phyloP scores from a whole-genome alignment of 345 rosid genomes.

The Rhodamnia argentea region DNA sequence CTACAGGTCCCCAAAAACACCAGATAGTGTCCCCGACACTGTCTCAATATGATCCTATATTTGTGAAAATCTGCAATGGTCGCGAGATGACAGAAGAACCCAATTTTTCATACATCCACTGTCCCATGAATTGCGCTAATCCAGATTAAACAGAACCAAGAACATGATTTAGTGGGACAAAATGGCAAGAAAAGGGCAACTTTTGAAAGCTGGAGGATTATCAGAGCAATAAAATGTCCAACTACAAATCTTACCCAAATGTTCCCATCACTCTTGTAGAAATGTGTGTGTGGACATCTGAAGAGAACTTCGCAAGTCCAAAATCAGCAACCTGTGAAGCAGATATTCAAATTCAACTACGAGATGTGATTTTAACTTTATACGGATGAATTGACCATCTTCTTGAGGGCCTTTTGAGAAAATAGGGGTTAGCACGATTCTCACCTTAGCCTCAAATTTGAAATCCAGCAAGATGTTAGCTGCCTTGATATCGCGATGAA shows the following conservation, averaged over 20 bases:
- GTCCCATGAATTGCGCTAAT: neutral
- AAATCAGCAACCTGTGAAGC: constrained; percentile 78
- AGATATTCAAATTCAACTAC: neutral
- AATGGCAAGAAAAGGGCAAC: neutral
- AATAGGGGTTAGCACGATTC: neutral
- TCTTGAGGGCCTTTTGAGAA: neutral
- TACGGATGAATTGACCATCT: neutral
- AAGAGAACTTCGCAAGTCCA: constrained; percentile 77
- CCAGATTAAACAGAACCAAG: neutral
- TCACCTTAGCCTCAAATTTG: constrained; percentile 83
- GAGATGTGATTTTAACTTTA: neutral
- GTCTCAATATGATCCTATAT: neutral
- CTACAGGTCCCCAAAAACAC: neutral
- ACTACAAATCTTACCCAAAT: constrained; percentile 53
- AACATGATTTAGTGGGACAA: neutral
- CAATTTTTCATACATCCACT: neutral
- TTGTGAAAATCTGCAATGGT: neutral
- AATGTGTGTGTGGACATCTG: constrained; percentile 79
- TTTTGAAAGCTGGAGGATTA: neutral
- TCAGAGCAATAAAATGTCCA: neutral
- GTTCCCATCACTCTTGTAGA: constrained; percentile 98
- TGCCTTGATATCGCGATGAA: constrained; percentile 91
- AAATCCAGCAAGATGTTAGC: constrained; percentile 80
- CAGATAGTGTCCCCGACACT: neutral
- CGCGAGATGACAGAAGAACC: neutral